These are phyloP conservation scores for Leccinum broughii DNA, from an alignment of 768 basidiomycete species.

Conservation along the genomic window DNA sequence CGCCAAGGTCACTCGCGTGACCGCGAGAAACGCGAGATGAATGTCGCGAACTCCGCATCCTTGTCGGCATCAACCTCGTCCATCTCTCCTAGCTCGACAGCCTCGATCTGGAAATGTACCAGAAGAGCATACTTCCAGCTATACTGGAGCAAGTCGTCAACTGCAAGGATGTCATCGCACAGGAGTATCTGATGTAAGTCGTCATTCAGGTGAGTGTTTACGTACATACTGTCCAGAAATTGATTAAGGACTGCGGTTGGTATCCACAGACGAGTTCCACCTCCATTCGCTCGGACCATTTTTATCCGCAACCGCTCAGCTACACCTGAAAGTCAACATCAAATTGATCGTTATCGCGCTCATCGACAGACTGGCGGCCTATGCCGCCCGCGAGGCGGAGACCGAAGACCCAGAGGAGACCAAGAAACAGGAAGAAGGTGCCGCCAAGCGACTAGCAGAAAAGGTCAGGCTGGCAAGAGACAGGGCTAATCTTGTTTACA, in stretches of 20 bases:
- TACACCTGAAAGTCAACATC: conserved; percentile 98
- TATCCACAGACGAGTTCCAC: conserved; percentile 99
- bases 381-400: conserved; percentile 96
- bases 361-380: conserved; percentile 93
- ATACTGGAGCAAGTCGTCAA: conserved; percentile 63
- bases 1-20: conserved; percentile 40
- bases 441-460: conserved; percentile 83
- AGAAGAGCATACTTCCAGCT: no score
- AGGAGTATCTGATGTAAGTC: conserved; percentile 99
- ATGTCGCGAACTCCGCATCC: no score
- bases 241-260: conserved; percentile 44
- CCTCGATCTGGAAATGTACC: no score
- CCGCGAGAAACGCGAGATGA: no score
- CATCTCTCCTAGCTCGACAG: no score
- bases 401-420: conserved; percentile 95
- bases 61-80: no score
- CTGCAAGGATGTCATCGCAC: conserved; percentile 79
- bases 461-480: conserved; percentile 77
- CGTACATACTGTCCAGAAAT: not conserved
- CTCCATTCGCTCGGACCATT: conserved; percentile 94
- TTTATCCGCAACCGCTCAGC: conserved; percentile 91
- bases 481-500: conserved; percentile 52
- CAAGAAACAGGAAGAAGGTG: conserved; percentile 90
- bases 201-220: conserved; percentile 69
- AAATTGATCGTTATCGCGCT: conserved; percentile 97